Percentiles rank a stretch among this genome's conserved stretches.
Evolutionary conservation across 768 basidiomycete genomes (phyloP).

Genomic region (Leccinum uliginosum): DNA sequence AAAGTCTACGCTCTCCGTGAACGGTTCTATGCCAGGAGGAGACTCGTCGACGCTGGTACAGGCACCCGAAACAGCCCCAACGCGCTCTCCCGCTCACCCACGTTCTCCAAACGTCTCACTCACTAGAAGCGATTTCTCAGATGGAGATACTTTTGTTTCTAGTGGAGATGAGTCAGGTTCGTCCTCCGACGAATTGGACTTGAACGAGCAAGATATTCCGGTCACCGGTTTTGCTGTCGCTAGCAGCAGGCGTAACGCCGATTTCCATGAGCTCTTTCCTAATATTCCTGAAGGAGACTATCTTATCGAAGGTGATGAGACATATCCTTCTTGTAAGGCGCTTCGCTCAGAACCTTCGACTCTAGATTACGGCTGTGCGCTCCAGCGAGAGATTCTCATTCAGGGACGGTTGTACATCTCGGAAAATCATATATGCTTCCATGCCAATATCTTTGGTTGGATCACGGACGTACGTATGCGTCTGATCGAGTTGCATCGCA

Average conservation of each 20-base stretch:
- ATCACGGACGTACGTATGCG: conserved; percentile 78
- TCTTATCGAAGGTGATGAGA: conserved; percentile 83
- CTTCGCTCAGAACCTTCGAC: conserved; percentile 1
- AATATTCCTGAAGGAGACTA: conserved; percentile 92
- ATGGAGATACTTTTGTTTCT: conserved; percentile 23
- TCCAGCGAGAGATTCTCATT: conserved; percentile 93
- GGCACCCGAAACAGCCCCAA: background rate
- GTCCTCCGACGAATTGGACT: conserved; percentile 31
- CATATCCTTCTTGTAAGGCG: background rate
- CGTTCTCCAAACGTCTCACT: conserved; percentile 20
- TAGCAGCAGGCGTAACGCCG: conserved; percentile 88
- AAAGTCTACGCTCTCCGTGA: conserved; percentile 17
- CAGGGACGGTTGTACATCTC: conserved; percentile 97
- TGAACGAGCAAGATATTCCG: conserved; percentile 64
- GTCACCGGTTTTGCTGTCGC: conserved; percentile 98
- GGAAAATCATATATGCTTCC: conserved; percentile 99
- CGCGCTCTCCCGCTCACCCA: conserved; percentile 7
- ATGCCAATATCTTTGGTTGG: conserved; percentile 99
- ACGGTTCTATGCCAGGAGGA: conserved; percentile 10
- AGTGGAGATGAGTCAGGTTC: conserved; percentile 32
- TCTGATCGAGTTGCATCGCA: background rate
- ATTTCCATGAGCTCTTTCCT: conserved; percentile 93
- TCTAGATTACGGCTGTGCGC: conserved; percentile 93
- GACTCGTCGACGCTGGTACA: conserved; percentile 1
- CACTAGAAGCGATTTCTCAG: conserved; percentile 25